Evolutionary conservation across 148 eudicot genomes (phyloP), one percentile per base, ranked within the genome.

Genomic region (Nepenthes gracilis): DNA sequence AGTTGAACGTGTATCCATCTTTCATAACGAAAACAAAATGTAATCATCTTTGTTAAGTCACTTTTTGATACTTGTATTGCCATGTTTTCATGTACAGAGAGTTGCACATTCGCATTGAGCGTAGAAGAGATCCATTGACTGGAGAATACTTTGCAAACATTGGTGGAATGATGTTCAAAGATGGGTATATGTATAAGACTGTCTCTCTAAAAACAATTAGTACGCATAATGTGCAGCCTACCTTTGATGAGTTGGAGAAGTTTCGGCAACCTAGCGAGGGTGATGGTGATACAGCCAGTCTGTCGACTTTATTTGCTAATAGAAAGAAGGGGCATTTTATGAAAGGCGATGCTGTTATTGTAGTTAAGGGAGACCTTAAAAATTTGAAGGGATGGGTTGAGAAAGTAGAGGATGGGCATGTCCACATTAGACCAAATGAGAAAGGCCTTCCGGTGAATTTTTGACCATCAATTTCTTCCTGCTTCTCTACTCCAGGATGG

Each of bases 261-360:
- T 93, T 92, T 58, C 80, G 94, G 66, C 88, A 80, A 62, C 88
- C 96, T 55, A 67, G 76, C 60, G 98, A 92, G 66, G 90, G 90
- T 69, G 97, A 92, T 75, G 96, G 88, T 63, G 97, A 92, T 62
- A 77, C 85, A 65, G 84, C 93, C 62, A 76, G 85, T 74, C 73
- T 86, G 70, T 84, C 99, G 35, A 79, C 96, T 6, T 75, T 88
- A 43, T 88, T 89, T 76, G 95, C 99, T 9, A 93, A 90, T 69
- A 79, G 99, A 64, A 93, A 89, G 84, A 93, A 89, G 74, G 96
- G 99, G n/a, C 99, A 93, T 66, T 93, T 93, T 62, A 79, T 93
- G 96, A 93, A 93, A 72, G 99, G 99, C 60, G 99, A 93, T 72
- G 77, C 88, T 54, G 85, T 93, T 66, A 89, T 93, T 57, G 70